phyloP scores from a whole-genome alignment of 1,284 basidiomycete species.

The Naganishia cerealis region DNA sequence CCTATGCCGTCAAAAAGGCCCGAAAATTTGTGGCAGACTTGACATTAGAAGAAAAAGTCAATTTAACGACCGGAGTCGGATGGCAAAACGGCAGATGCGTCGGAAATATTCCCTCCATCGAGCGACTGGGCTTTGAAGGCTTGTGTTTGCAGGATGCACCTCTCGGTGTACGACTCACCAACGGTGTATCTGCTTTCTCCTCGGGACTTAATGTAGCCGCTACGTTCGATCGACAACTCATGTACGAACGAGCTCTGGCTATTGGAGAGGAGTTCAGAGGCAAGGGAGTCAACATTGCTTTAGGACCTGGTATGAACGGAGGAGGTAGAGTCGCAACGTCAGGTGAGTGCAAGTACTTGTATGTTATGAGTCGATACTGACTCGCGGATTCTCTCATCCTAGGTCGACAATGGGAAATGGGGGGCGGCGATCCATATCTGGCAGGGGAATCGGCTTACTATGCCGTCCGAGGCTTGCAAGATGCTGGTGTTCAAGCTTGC shows the following conservation, averaged over 20 bases:
- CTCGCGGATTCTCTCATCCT: not conserved
- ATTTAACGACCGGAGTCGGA: slow-evolving; percentile 55
- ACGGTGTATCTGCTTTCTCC: slow-evolving; percentile 67
- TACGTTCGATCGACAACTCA: slow-evolving; percentile 71
- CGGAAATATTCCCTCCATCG: slow-evolving; percentile 66
- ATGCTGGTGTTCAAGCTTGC: slow-evolving; percentile 64
- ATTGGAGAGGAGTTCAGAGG: slow-evolving; percentile 75
- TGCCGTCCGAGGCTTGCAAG: slow-evolving; percentile 72
- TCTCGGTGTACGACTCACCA: slow-evolving; percentile 64
- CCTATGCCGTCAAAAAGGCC: slow-evolving; percentile 48
- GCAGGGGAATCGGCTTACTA: slow-evolving; percentile 63
- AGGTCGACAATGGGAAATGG: slow-evolving; percentile 34
- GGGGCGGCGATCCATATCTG: slow-evolving; percentile 70
- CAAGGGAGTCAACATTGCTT: slow-evolving; percentile 73
- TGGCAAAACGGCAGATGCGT: slow-evolving; percentile 60
- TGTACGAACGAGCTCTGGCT: slow-evolving; percentile 68
- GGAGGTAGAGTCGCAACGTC: slow-evolving; percentile 17
- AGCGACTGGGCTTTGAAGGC: slow-evolving; percentile 65
- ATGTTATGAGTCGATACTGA: not conserved
- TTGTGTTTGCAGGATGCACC: slow-evolving; percentile 64
- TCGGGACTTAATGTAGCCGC: slow-evolving; percentile 71
- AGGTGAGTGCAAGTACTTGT: not conserved
- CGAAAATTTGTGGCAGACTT: slow-evolving; percentile 49
- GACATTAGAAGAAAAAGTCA: slow-evolving; percentile 56
- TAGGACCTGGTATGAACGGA: slow-evolving; percentile 55